Conservation (phyloP, 371 early-diverging fungal genomes). For the Gilbertella persicaria region DNA sequence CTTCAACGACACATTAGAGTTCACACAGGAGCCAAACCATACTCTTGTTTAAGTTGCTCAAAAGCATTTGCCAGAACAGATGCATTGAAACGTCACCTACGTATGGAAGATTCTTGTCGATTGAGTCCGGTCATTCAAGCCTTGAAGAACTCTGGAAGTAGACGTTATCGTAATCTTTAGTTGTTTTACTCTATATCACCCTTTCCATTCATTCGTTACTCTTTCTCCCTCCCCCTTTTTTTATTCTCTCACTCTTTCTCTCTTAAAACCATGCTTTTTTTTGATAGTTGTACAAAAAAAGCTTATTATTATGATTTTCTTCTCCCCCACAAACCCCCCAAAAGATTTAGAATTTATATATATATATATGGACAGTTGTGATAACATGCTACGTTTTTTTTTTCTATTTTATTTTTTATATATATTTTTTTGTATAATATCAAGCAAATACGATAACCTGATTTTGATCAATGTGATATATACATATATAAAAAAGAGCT, state of each 20-base stretch:
- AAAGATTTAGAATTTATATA: too few relatives aligned
- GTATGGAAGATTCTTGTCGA: conserved; percentile 55
- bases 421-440: too few relatives aligned
- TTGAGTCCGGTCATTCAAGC: conserved; percentile 46
- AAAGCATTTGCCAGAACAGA: conserved; percentile 69
- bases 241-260: not conserved
- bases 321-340: too few relatives aligned
- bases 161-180: conserved; percentile 36
- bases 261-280: not conserved
- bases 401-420: too few relatives aligned
- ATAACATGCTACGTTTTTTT: too few relatives aligned
- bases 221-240: not conserved
- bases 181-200: not conserved
- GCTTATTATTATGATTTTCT: too few relatives aligned
- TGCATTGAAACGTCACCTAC: conserved; percentile 64
- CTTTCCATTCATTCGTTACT: not conserved
- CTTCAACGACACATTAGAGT: conserved; percentile 50
- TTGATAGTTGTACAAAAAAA: not conserved
- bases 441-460: too few relatives aligned
- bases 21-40: conserved; percentile 69
- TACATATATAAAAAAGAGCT: too few relatives aligned
- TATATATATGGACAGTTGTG: too few relatives aligned
- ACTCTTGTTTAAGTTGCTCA: conserved; percentile 56
- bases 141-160: conserved; percentile 37
- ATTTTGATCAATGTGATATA: too few relatives aligned